A percentile compares a stretch with the other conserved stretches of the same genome.
phyloP scores from a whole-genome alignment of 352 stramenopile genomes.

The Pythium periplocum region DNA sequence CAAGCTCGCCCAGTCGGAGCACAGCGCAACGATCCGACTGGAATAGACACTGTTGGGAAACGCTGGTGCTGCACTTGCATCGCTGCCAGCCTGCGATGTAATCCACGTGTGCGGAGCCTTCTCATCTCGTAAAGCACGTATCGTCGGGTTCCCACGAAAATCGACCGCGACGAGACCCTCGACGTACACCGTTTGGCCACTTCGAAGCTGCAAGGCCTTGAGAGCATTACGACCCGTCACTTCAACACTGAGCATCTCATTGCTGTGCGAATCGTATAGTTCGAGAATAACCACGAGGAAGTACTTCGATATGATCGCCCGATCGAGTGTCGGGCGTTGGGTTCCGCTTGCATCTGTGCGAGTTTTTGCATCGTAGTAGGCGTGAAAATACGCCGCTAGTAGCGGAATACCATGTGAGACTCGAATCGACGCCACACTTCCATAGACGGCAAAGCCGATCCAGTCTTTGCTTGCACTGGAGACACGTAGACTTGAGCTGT shows the following conservation, averaged over 20 bases:
- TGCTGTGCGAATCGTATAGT: constrained; percentile 43
- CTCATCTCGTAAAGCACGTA: constrained; percentile 14
- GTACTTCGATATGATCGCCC: constrained; percentile 54
- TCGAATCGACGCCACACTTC: constrained; percentile 38
- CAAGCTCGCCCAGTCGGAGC: constrained; percentile 57
- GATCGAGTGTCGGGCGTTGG: constrained; percentile 25
- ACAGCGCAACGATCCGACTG: constrained; percentile 36
- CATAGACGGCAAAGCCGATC: constrained; percentile 49
- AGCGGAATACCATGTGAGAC: constrained; percentile 58
- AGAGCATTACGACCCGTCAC: constrained; percentile 43
- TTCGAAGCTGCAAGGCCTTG: constrained; percentile 30
- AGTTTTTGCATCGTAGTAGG: constrained; percentile 63
- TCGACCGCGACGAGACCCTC: constrained; percentile 52
- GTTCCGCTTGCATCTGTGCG: constrained; percentile 12
- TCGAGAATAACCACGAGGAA: constrained; percentile 56
- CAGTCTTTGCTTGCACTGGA: constrained; percentile 12
- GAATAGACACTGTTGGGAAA: constrained; percentile 28
- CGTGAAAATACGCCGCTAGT: constrained; percentile 61
- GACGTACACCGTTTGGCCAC: constrained; percentile 47
- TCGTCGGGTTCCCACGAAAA: constrained; percentile 10
- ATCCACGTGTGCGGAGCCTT: constrained; percentile 1
- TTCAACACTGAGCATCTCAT: constrained; percentile 38
- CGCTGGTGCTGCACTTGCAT: constrained; percentile 23
- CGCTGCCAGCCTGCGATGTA: constrained; percentile 6
- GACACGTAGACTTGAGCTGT: constrained; percentile 5